phyloP scores from a whole-genome alignment of 441 rosid species.

The Populus hybrid region DNA sequence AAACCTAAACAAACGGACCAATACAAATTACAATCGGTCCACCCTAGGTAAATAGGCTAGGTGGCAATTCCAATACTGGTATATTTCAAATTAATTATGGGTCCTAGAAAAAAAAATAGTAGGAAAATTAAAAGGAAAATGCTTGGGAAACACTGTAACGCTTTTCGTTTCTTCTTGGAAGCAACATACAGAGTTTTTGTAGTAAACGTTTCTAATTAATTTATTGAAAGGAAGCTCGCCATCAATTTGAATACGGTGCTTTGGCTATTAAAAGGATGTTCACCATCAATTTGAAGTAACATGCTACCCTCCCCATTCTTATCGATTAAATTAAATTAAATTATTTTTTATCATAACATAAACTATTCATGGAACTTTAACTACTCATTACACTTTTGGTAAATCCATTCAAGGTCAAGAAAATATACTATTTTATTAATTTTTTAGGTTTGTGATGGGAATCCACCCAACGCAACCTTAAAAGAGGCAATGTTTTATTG shows the following conservation, averaged over 20 bases:
- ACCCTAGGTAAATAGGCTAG: neutral
- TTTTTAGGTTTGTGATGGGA: neutral
- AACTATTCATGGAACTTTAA: neutral
- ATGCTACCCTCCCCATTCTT: neutral
- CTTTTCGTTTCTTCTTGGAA: neutral
- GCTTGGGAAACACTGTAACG: neutral
- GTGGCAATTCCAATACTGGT: neutral
- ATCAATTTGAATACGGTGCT: neutral
- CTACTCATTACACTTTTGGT: neutral
- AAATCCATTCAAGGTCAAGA: neutral
- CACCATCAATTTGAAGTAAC: neutral
- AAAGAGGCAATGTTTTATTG: neutral
- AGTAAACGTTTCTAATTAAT: neutral
- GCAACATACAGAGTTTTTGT: neutral
- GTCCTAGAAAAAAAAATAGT: neutral
- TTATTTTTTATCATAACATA: no score
- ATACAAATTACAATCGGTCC: neutral
- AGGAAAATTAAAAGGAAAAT: neutral
- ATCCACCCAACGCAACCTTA: neutral
- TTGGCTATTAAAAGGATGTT: neutral
- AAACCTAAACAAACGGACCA: no score
- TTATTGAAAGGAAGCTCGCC: neutral
- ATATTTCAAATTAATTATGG: neutral
- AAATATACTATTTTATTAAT: no score
- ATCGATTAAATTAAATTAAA: no score